Evolutionary conservation across 164 flowering plant genomes (phyloP), one percentile per base, ranked within the genome.

Genomic region (Vitis cinerea): DNA sequence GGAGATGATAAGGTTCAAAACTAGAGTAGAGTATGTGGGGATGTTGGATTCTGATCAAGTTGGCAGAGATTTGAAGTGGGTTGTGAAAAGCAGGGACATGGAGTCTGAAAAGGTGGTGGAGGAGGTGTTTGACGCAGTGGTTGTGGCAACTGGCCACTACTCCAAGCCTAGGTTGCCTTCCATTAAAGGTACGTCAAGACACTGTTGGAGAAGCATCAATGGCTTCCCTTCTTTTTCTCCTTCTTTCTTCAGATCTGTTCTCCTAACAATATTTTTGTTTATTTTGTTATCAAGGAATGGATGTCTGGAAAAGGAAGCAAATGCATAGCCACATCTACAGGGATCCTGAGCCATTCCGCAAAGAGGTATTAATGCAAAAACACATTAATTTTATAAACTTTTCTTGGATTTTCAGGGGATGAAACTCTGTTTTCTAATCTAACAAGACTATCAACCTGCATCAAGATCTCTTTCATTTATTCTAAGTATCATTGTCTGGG

Each of bases 101-200:
- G 73, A 76, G 50, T 15, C 57, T 47, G 83, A 80, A 56, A 72
- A 75, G 66, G 77, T 73, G 59, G 78, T 66, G 59, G 93, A 91
- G 71, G 94, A 94, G 76, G 85, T 88, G 2, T 94, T 85, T 80
- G 98, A 92, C 72, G 98, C 98, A 15, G 94, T 94, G 59, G 90
- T 94, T 75, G 97, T 92, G 17, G 97, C 97, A 63, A 84, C 87
- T 12, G 98, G 98, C 7, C 97, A 94, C 73, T 94, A 90, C 68
- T 87, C 98, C 49, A 82, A 88, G 11, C 97, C 98, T 58, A 80
- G 88, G 69, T 71, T 94, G 84, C 97, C 98, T 4, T 57, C 69
- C 72, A 89, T 94, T 62, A 86, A 81, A 90, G 98, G 98, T 93
- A 72, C 51, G 71, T 62, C 29, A 13, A 17, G 13, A 30, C 4